These are phyloP conservation scores for Hura crepitans DNA, from an alignment of 441 rosid genomes.

Conservation along the genomic window DNA sequence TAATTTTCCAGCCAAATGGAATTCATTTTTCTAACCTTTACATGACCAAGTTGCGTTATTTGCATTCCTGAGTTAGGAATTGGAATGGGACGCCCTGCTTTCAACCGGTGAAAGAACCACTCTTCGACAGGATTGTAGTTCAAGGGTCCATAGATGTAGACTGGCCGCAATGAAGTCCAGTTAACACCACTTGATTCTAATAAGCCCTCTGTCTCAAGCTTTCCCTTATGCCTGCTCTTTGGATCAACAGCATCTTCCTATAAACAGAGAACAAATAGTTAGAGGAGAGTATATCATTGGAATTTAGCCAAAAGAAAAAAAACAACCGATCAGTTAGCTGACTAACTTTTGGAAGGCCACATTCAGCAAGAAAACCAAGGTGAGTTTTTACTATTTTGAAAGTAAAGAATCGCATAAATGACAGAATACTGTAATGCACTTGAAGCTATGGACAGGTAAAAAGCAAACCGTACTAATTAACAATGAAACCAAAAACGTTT, in stretches of 20 bases:
- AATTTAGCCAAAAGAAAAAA: neutral
- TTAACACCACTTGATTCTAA: constrained; percentile 62
- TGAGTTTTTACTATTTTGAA: too few relatives aligned
- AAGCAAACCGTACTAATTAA: neutral
- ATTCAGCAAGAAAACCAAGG: neutral
- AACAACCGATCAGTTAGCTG: neutral
- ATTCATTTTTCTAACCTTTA: constrained; percentile 51
- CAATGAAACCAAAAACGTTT: neutral
- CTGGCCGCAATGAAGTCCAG: constrained; percentile 88
- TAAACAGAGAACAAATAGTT: constrained; percentile 17
- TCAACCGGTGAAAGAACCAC: constrained; percentile 95
- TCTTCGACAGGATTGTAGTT: constrained; percentile 98
- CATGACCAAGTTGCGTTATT: constrained; percentile 87
- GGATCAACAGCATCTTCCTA: constrained; percentile 90
- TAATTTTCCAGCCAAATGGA: neutral
- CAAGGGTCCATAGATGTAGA: constrained; percentile 89
- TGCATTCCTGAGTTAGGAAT: constrained; percentile 82
- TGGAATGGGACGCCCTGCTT: constrained; percentile 91
- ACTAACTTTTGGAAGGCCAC: neutral
- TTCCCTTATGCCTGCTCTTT: constrained; percentile 96
- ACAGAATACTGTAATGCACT: neutral
- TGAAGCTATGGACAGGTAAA: neutral
- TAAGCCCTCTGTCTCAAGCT: constrained; percentile 75
- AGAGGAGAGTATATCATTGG: constrained; percentile 5
- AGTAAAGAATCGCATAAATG: too few relatives aligned